Evolutionary conservation across 2,329 filamentous ascomycete species (phyloP).

Genomic region (Diaporthe sp.): DNA sequence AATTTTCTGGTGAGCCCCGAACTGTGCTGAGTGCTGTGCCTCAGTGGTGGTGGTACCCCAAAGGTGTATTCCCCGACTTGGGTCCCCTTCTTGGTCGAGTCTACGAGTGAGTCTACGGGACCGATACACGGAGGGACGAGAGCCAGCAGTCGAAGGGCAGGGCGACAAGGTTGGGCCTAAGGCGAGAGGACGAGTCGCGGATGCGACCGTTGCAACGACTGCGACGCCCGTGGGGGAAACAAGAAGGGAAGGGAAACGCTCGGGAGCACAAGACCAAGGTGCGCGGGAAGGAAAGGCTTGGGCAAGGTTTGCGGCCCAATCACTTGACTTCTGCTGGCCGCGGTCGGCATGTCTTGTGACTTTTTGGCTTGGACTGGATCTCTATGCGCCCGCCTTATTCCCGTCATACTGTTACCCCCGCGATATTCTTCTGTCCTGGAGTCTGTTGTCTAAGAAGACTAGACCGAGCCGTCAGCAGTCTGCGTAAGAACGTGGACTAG

Average conservation of each 20-base stretch:
- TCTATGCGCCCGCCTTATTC: conserved; percentile 13
- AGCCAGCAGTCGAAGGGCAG: conserved; percentile 18
- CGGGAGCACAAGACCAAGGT: neutral
- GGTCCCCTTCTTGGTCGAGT: neutral
- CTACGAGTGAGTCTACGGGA: neutral
- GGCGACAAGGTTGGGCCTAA: conserved; percentile 31
- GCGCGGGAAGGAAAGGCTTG: neutral
- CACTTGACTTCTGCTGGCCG: neutral
- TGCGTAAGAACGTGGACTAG: neutral
- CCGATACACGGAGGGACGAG: conserved; percentile 5
- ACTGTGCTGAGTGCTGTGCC: neutral
- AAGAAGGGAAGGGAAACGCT: neutral
- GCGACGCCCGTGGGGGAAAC: neutral
- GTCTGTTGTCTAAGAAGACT: neutral
- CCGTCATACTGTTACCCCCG: neutral
- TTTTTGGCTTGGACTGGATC: neutral
- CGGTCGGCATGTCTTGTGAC: neutral
- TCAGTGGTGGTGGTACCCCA: neutral
- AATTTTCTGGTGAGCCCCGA: neutral
- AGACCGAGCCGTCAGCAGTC: neutral
- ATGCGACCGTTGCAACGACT: conserved; percentile 16
- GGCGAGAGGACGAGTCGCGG: conserved; percentile 27
- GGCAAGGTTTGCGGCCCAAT: conserved; percentile 7
- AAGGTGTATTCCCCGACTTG: neutral
- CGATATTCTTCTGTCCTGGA: neutral